Evolutionary conservation across 768 basidiomycete species (phyloP), one percentile per base, ranked within the genome.

Genomic region (Tricholoma hemisulphureum): DNA sequence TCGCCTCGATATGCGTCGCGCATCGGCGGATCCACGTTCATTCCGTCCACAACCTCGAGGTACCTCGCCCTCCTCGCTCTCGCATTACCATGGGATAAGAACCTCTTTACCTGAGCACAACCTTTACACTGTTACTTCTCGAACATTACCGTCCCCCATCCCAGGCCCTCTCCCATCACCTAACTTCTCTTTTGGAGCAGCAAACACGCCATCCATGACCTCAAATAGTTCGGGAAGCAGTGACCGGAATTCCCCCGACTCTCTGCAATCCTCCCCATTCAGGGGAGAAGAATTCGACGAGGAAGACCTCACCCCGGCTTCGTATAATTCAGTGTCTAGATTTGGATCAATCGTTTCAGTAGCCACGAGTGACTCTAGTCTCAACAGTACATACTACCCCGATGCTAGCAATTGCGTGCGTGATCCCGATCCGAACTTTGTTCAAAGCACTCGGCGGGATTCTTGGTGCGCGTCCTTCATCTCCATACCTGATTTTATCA

Each of bases 301-400:
- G 53, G 84, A 84, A 54, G 78, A 77, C 49, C 65, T 64, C 50
- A 68, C 69, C 14, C 78, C 83, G 20, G 73, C 73, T 18, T 78
- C 80, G 11, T 85, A 80, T 59, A 77, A 75, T 37, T 73, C 78
- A 7, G 78, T 76, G 50, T 81, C 85, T 29, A 73, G 86, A 60
- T 87, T 86, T 63, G 80, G 83, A 3, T 87, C 85, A 2, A 80
- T 87, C 57, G 80, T 80, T 4, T 86, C 85, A 8, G 70, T 85
- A 35, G 79, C 81, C 7, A 83, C 83, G 23, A 86, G 84, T 65
- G 84, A 86, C 48, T 81, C 85, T 0, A 83, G 81, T 64, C 68
- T 79, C 54, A 75, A 73, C 56, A 86, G 83, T 59, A 75, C 76
- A 6, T 76, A 80, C 60, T 82, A 74, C 50, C 76, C 82, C 7